phyloP scores from a whole-genome alignment of 2,329 filamentous ascomycete genomes.

The Pseudopyrenochaeta lycopersici region DNA sequence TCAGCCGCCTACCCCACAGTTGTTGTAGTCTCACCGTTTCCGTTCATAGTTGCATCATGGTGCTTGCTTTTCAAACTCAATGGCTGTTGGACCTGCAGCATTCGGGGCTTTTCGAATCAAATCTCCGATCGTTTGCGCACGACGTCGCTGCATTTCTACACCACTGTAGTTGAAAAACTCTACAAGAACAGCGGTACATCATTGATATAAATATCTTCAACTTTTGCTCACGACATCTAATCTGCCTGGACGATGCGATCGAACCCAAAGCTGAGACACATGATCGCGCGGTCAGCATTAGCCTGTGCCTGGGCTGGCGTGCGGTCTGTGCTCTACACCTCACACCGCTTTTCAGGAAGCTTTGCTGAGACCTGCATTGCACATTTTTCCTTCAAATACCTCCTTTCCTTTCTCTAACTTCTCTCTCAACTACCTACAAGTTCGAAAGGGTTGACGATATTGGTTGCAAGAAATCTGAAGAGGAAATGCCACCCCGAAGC shows the following conservation, averaged over 20 bases:
- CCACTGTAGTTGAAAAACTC: neutral
- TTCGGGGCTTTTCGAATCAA: slow-evolving; percentile 14
- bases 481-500: slow-evolving; percentile 47
- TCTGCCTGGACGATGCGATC: neutral
- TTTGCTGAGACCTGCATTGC: slow-evolving; percentile 33
- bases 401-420: slow-evolving; percentile 18
- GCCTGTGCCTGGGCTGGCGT: slow-evolving; percentile 36
- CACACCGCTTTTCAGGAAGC: slow-evolving; percentile 49
- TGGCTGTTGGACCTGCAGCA: slow-evolving; percentile 4
- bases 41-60: slow-evolving; percentile 13
- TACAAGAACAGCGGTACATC: neutral
- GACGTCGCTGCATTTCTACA: neutral
- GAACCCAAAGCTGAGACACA: slow-evolving; percentile 35
- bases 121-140: slow-evolving; percentile 1
- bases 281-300: slow-evolving; percentile 49
- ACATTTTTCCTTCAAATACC: slow-evolving; percentile 38
- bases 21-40: slow-evolving; percentile 24
- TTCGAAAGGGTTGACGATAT: slow-evolving; percentile 19
- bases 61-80: slow-evolving; percentile 16
- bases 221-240: neutral
- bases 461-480: slow-evolving; percentile 10
- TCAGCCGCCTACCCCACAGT: slow-evolving; percentile 30
- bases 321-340: slow-evolving; percentile 46
- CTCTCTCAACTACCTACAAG: slow-evolving; percentile 12
- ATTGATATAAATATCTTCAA: neutral